Base-by-base conservation (phyloP, 192 early-diverging fungal species). In the Mortierella claussenii region DNA sequence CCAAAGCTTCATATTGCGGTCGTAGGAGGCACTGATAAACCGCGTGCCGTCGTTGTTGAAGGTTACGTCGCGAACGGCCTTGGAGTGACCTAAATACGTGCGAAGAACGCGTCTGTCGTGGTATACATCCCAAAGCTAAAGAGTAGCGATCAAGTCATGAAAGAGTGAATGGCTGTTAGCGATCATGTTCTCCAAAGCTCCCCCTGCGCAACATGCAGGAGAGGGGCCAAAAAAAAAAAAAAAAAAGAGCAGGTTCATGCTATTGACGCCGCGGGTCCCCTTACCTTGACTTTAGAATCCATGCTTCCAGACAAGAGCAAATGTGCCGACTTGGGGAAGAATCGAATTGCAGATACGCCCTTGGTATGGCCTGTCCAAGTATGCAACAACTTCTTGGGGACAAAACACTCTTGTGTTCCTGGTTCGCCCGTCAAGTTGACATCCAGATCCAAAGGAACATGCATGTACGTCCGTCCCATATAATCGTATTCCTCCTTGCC, bases 391-490 rank as follows among this genome's bases (percentile, higher is more conserved):
- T 75, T 82, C 60, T 96, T 97, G 26, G 98, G 98, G 23, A 95
- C 86, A 71, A 90, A 97, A 67, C 92, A 94, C 55, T 90, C 86
- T 66, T 92, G 85, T 36, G 75, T 67, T 27, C 95, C 94, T 8
- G 90, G 73, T 46, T 94, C 94, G 8, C 85, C 86, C 18, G 71
- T 46, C 50, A 97, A 69, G 69, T 97, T 91, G 58, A 88, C 85
- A 63, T 89, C 90, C 55, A 96, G 78, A 81, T 97, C 97, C 43
- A 83, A 82, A n/a, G 98, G 98, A 0, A 95, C 89, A 68, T 95
- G 93, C 93, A 99, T 96, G 66, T 98, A 99, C 8, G 97, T 96
- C 46, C 98, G 79, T 24, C 97, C 97, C 65, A 94, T 85, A 82
- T 98, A 98, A 81, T 99, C 97, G 32, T 79, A 83, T 78, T 94